A percentile compares a stretch with the other conserved stretches of the same genome.
Evolutionary conservation across 75 land plant genomes (phyloP).

Genomic region (Adiantum capillusveneris): DNA sequence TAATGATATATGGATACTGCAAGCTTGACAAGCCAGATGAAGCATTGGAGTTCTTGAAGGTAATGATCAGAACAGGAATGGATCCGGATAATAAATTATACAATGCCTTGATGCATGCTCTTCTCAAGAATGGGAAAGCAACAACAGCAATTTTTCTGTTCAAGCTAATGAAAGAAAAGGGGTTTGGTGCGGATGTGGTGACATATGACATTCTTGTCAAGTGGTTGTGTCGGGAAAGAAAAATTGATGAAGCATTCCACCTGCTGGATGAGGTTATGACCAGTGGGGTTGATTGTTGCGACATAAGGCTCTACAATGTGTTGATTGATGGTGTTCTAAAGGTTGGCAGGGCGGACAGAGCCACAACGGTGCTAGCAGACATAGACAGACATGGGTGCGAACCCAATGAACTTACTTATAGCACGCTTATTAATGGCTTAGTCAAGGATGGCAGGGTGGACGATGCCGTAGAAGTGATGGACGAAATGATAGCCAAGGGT

Average conservation of each 20-base stretch:
- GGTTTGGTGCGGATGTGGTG: conserved; percentile 33
- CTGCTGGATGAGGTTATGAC: conserved; percentile 24
- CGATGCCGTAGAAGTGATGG: conserved; percentile 35
- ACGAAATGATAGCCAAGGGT: conserved; percentile 32
- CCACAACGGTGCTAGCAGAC: conserved; percentile 24
- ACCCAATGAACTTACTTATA: conserved; percentile 39
- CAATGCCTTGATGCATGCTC: conserved; percentile 27
- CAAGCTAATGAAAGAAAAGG: conserved; percentile 15
- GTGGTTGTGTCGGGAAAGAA: conserved; percentile 36
- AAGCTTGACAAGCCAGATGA: conserved; percentile 37
- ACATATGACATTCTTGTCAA: conserved; percentile 44
- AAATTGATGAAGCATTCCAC: conserved; percentile 29
- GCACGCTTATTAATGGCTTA: conserved; percentile 51
- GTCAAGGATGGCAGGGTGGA: conserved; percentile 37
- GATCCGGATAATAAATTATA: conserved; percentile 30
- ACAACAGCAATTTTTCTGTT: conserved; percentile 25
- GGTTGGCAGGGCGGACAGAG: conserved; percentile 20
- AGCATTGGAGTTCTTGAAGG: conserved; percentile 35
- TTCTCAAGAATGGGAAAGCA: conserved; percentile 26
- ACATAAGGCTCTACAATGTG: conserved; percentile 35
- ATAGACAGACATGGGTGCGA: conserved; percentile 29
- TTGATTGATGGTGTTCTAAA: conserved; percentile 38
- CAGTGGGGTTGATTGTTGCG: conserved; percentile 6
- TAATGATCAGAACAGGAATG: conserved; percentile 47
- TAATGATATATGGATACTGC: conserved; percentile 51